Evolutionary conservation across 257 asterid genomes (phyloP).

Genomic region (Petunia secreta): DNA sequence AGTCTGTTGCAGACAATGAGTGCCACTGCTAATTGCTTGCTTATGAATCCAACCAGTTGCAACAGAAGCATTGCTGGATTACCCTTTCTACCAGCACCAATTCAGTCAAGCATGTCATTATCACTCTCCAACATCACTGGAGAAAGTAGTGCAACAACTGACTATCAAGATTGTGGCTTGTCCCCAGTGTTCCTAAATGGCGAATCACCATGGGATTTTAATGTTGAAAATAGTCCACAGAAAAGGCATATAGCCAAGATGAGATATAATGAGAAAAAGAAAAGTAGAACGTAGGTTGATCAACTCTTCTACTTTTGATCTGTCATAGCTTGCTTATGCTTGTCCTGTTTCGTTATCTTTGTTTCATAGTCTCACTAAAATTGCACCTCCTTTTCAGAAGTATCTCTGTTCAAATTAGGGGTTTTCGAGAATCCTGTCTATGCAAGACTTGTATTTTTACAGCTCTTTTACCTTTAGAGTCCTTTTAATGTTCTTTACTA

Average conservation of each 20-base stretch:
- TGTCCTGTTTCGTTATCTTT: background rate
- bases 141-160: constrained; percentile 54
- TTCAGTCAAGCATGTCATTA: constrained; percentile 47
- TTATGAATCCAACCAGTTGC: constrained; percentile 47
- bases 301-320: background rate
- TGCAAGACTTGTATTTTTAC: background rate
- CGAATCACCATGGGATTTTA: constrained; percentile 68
- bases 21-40: constrained; percentile 31
- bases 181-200: constrained; percentile 53
- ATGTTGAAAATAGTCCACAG: constrained; percentile 55
- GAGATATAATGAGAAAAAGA: constrained; percentile 87
- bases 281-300: constrained; percentile 63
- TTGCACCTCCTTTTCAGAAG: background rate
- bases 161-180: constrained; percentile 70
- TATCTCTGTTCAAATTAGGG: background rate
- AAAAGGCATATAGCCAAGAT: constrained; percentile 84
- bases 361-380: background rate
- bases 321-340: background rate
- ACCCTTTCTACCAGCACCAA: constrained; percentile 52
- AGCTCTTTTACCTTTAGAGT: background rate
- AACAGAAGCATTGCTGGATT: constrained; percentile 37
- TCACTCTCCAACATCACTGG: constrained; percentile 59
- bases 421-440: background rate
- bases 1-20: constrained; percentile 44
- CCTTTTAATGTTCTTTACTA: background rate